These are phyloP conservation scores for Rhododendron ovatum DNA, from an alignment of 148 eudicot genomes.

Conservation along the genomic window DNA sequence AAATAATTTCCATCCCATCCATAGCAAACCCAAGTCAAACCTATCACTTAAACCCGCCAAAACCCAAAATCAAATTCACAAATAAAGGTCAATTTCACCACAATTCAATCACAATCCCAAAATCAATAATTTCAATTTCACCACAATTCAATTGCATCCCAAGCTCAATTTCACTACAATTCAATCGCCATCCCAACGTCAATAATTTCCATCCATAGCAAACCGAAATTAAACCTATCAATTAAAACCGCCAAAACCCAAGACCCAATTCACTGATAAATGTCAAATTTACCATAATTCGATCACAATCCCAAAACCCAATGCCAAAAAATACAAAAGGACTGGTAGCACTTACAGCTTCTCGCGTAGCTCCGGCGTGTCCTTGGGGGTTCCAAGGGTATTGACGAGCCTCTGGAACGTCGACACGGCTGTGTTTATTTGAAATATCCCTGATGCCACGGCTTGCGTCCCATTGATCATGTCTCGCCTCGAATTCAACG, in stretches of 20 bases:
- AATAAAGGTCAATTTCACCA: constrained; percentile 13
- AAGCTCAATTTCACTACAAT: constrained; percentile 10
- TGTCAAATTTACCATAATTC: background rate
- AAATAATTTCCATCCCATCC: no score
- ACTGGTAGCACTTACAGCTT: constrained; percentile 49
- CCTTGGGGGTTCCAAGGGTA: constrained; percentile 89
- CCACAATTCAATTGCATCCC: no score
- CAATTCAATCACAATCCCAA: no score
- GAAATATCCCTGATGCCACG: constrained; percentile 67
- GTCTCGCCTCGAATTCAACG: constrained; percentile 37
- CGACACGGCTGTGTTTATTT: constrained; percentile 77
- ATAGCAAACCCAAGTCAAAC: no score
- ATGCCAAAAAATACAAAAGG: no score
- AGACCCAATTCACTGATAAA: background rate
- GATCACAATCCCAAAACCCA: background rate
- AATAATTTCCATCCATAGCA: no score
- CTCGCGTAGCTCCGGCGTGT: constrained; percentile 76
- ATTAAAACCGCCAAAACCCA: no score
- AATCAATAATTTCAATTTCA: constrained; percentile 10
- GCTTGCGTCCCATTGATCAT: constrained; percentile 37
- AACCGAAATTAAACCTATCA: no score
- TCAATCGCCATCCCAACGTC: no score
- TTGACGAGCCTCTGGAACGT: constrained; percentile 82
- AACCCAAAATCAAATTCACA: no score
- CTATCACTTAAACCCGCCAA: no score